Evolutionary conservation across 2,329 filamentous ascomycete species (phyloP), one percentile per base, ranked within the genome.

Genomic region (Hansfordia pulvinata): DNA sequence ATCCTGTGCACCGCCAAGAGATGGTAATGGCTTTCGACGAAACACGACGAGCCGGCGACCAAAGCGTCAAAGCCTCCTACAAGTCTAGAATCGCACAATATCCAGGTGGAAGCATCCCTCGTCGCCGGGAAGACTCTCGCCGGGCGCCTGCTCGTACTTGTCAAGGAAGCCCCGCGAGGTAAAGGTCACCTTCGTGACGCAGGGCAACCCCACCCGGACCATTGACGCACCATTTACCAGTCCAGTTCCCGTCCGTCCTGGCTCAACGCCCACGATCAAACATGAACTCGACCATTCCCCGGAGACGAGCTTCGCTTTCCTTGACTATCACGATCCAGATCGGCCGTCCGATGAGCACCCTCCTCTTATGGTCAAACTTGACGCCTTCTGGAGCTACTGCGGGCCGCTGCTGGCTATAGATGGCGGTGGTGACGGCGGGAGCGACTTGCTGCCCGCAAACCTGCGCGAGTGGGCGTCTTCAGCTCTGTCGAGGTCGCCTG

Each of bases 311-410:
- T 44, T 46, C 27, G 31, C 40, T 20, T 41, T 46, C 24, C 35
- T 42, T 15, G 26, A 32, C 11, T 46, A 40, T 27, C 16, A 25
- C 7, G 21, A 24, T 9, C 16, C 28, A 12, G 17, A 14, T n/a
- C n/a, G n/a, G 15, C 17, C 25, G 4, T 19, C 18, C n/a, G 13
- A 8, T 10, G 17, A 14, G 4, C 19, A 15, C 10, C 26, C 5
- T 13, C 11, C 13, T 17, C 24, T 4, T 6, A 6, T 10, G 11
- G 39, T 54, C 5, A 44, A 38, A 10, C 40, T 36, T 13, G 39
- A 43, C 10, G 45, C 51, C 7, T 58, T 53, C 28, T 60, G 56
- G 56, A 58, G 53, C 30, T 58, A 60, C 40, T 56, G 52, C 31
- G 56, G 56, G 1, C 55, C 56, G 10, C 41, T 58, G 6, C 39